Evolutionary conservation across 768 basidiomycete genomes (phyloP), one percentile per base, ranked within the genome.

Genomic region (Cantharellus anzutake): DNA sequence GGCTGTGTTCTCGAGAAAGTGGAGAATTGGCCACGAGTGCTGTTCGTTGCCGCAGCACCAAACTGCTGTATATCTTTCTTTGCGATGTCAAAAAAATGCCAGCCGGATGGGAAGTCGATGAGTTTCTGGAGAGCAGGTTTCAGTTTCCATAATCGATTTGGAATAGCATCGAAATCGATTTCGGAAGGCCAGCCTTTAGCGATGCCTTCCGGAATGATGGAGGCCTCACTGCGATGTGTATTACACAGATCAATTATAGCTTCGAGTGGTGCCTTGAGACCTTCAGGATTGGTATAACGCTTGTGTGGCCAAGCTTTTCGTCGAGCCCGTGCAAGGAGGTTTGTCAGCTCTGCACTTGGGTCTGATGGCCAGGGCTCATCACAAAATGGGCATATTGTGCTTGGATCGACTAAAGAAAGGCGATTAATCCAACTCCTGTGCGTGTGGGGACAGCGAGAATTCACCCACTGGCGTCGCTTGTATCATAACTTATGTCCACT

Each of bases 1-100:
- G 90, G 88, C 65, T 89, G 85, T 3, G 80, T 80, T 71, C 81
- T 84, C 64, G 87, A 79, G 65, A 93, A 93, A 64, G 73, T 85
- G 16, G 78, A 75, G 65, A 83, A 88, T 65, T 92, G 88, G 1
- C 80, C 85, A 51, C 75, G 77, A 56, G 86, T 78, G 48, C 86
- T 82, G 1, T 77, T 75, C 16, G 80, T 79, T 7, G 78, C 78
- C 55, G 81, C 78, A 38, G 79, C 75, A 0, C 87, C 88, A 60
- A 81, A 80, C 63, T 72, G 70, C 68, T 77, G 78, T 53, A 88
- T 73, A 61, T 82, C 81, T 56, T 73, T 73, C 68, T 80, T 73
- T 4, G 82, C 69, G 41, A 86, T 83, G 48, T 66, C 71, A 85
- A 85, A 91, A 66, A 88, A 88, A 2, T 78, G 64, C 14, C 70